phyloP scores from a whole-genome alignment of 495 filamentous ascomycete genomes.

The Hyphodiscus hymeniophilus region DNA sequence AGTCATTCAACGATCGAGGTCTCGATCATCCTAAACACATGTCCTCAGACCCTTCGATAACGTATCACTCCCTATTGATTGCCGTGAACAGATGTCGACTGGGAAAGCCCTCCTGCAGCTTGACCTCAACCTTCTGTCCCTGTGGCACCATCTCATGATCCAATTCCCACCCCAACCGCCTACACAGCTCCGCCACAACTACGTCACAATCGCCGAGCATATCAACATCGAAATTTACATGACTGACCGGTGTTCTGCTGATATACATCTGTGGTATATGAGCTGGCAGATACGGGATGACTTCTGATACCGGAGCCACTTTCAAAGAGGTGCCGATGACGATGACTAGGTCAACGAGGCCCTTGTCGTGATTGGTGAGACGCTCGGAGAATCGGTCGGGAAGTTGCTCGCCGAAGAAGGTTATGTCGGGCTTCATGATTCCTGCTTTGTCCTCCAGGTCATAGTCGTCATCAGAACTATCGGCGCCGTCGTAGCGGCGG shows the following conservation, averaged over 20 bases:
- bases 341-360: constrained; percentile 81
- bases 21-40: neutral
- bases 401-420: constrained; percentile 90
- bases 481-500: constrained; percentile 38
- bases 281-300: constrained; percentile 69
- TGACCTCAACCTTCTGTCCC: constrained; percentile 50
- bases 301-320: constrained; percentile 89
- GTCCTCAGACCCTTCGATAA: neutral
- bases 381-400: constrained; percentile 78
- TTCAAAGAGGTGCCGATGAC: constrained; percentile 97
- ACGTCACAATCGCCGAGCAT: constrained; percentile 90
- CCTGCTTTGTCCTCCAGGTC: constrained; percentile 70
- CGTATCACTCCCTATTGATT: too few relatives aligned
- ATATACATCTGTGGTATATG: constrained; percentile 92
- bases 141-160: constrained; percentile 79
- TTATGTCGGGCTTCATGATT: constrained; percentile 99
- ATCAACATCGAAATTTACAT: constrained; percentile 93
- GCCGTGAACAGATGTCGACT: constrained; percentile 36
- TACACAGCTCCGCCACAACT: constrained; percentile 82
- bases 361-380: constrained; percentile 67
- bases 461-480: constrained; percentile 64
- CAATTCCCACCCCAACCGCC: constrained; percentile 78
- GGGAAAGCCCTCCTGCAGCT: constrained; percentile 51
- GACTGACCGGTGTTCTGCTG: constrained; percentile 73
- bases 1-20: too few relatives aligned